Evolutionary conservation across 2,329 filamentous ascomycete genomes (phyloP).

Genomic region (Aspergillus sp.): DNA sequence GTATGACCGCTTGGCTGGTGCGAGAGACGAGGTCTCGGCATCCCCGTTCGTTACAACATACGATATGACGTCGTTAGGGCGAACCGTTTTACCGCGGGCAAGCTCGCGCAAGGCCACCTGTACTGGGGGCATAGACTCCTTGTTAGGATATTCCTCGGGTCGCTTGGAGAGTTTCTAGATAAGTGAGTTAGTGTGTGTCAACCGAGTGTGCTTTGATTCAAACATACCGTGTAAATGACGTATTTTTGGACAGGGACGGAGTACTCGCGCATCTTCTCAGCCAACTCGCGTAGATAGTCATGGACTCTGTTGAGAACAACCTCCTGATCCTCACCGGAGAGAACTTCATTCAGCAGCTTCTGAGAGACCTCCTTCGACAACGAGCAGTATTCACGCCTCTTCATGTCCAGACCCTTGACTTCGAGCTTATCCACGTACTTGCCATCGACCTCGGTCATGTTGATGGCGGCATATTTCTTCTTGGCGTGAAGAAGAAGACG

Average conservation of each 20-base stretch:
- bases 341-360: conserved; percentile 85
- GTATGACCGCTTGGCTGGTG: conserved; percentile 83
- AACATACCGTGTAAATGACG: conserved; percentile 79
- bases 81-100: conserved; percentile 80
- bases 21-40: conserved; percentile 62
- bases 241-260: conserved; percentile 79
- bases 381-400: conserved; percentile 91
- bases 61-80: conserved; percentile 92
- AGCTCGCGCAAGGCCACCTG: conserved; percentile 91
- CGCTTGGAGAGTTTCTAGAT: conserved; percentile 82
- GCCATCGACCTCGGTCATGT: conserved; percentile 83
- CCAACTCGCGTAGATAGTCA: conserved; percentile 84
- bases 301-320: conserved; percentile 86
- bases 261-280: conserved; percentile 80
- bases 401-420: conserved; percentile 98
- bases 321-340: conserved; percentile 91
- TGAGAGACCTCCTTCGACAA: conserved; percentile 93
- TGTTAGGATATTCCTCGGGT: conserved; percentile 91
- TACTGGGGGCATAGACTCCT: conserved; percentile 92
- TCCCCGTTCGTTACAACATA: conserved; percentile 81
- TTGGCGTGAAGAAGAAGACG: conserved; percentile 92
- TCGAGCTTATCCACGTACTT: conserved; percentile 94
- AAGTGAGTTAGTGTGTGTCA: conserved; percentile 20
- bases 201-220: background rate
- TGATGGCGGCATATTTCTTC: conserved; percentile 99